Conservation (phyloP, 768 basidiomycete genomes). For the Serendipita sp. region DNA sequence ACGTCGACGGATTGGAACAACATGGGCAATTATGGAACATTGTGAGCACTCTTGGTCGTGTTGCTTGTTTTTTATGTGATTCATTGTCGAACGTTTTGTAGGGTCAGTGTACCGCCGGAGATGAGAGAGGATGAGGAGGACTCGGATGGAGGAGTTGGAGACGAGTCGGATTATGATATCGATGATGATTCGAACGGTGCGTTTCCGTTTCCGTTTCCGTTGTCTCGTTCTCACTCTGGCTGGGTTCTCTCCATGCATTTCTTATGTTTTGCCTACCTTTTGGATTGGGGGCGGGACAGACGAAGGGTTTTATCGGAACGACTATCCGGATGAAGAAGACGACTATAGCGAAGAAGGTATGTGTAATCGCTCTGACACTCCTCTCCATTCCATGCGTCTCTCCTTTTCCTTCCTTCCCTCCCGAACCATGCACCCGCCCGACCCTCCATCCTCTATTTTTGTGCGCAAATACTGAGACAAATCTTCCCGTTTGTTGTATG, state of each 20-base stretch:
- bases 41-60: slow-evolving; percentile 30
- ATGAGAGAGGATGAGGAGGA: slow-evolving; percentile 27
- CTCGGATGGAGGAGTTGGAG: slow-evolving; percentile 37
- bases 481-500: no score
- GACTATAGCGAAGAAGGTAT: slow-evolving; percentile 23
- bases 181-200: slow-evolving; percentile 77
- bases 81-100: slow-evolving; percentile 15
- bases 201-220: neutral
- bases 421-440: no score
- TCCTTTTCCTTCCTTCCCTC: no score
- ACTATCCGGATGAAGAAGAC: slow-evolving; percentile 60
- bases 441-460: no score
- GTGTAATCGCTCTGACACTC: neutral
- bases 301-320: slow-evolving; percentile 76
- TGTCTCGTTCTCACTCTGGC: neutral
- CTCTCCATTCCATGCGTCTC: no score
- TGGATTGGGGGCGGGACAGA: slow-evolving; percentile 24
- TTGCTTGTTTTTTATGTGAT: neutral
- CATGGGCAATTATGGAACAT: slow-evolving; percentile 40
- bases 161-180: slow-evolving; percentile 42
- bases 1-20: slow-evolving; percentile 42
- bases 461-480: no score
- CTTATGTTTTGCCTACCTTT: neutral
- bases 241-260: neutral
- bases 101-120: slow-evolving; percentile 48